Evolutionary conservation across 2,329 filamentous ascomycete genomes (phyloP).

Genomic region (Tympanopsis confertula): DNA sequence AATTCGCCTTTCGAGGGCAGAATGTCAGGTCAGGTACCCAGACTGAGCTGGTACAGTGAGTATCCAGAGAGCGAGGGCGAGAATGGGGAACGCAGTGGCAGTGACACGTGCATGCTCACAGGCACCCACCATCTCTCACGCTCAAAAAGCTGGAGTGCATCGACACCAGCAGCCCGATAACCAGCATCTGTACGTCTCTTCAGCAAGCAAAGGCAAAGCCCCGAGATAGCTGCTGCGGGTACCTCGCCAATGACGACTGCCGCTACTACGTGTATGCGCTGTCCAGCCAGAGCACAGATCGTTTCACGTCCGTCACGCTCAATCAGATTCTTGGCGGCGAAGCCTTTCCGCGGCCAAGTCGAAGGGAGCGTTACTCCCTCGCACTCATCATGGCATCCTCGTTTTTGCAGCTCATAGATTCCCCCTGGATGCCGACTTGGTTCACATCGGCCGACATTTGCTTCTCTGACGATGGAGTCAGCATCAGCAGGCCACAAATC

Average conservation of each 20-base stretch:
- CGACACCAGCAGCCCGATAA: conserved; percentile 1
- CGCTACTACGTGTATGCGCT: conserved; percentile 8
- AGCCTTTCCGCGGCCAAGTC: conserved; percentile 4
- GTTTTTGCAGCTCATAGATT: conserved; percentile 12
- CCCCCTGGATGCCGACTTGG: conserved; percentile 9
- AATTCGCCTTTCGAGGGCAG: too few relatives aligned
- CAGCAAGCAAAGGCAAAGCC: background rate
- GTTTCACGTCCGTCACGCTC: conserved; percentile 4
- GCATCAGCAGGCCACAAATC: conserved; percentile 7
- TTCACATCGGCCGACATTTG: conserved; percentile 9
- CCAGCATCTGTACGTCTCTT: conserved; percentile 5
- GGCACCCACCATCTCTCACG: too few relatives aligned
- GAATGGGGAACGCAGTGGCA: too few relatives aligned
- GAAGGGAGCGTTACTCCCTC: conserved; percentile 9
- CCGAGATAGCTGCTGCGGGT: conserved; percentile 7
- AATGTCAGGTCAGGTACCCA: too few relatives aligned
- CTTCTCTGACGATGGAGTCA: conserved; percentile 4
- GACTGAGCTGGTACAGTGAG: too few relatives aligned
- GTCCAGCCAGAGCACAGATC: background rate
- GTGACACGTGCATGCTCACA: too few relatives aligned
- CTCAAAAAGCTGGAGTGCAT: too few relatives aligned
- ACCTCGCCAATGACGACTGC: conserved; percentile 6
- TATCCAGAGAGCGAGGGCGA: too few relatives aligned
- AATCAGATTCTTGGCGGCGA: conserved; percentile 7
- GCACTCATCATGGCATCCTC: conserved; percentile 12